Base-by-base conservation (phyloP, 163 green algal species). In the Trebouxia gelatinosa region DNA sequence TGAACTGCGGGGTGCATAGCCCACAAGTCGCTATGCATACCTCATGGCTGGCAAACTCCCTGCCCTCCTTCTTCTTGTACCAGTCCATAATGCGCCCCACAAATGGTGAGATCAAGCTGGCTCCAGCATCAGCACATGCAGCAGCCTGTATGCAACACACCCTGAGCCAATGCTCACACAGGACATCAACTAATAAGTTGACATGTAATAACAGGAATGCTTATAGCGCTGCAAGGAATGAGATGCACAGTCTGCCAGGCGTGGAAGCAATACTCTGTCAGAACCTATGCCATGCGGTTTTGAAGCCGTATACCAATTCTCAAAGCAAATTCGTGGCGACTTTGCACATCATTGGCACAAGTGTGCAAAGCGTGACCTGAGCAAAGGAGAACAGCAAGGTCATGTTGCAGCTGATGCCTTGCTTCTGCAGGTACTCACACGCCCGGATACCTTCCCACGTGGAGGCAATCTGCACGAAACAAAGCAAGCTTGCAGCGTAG, bases 11-110 rank as follows among this genome's bases (percentile, higher is more conserved):
- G n/a, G n/a, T n/a, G n/a, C n/a, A n/a, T n/a, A n/a, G n/a, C n/a
- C n/a, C n/a, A n/a, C n/a, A n/a, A n/a, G n/a, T n/a, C n/a, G n/a
- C n/a, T n/a, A n/a, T n/a, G n/a, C 35, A 34, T 7, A 59, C 68
- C 68, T 46, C 68, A 76, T 43, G 68, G 5, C 32, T 23, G 11
- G 40, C 39, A 39, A 59, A 62, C 2, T 95, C 90, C 6, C 86
- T 82, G 3, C 84, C 87, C n/a, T 93, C 78, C 74, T 90, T 90
- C 79, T 85, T 87, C 75, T 90, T 92, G 83, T 94, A 87, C 92
- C 93, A 97, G 87, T 97, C 93, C 81, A 97, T 78, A 84, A 97
- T 97, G 77, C 93, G 90, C 16, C 93, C 93, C 31, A 97, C 93
- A 87, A 97, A 98, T 9, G 93, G 93, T 0, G 87, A 94, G 85